Evolutionary conservation across 495 filamentous ascomycete species (phyloP), one percentile per base, ranked within the genome.

Genomic region (Aspergillus nidulans): DNA sequence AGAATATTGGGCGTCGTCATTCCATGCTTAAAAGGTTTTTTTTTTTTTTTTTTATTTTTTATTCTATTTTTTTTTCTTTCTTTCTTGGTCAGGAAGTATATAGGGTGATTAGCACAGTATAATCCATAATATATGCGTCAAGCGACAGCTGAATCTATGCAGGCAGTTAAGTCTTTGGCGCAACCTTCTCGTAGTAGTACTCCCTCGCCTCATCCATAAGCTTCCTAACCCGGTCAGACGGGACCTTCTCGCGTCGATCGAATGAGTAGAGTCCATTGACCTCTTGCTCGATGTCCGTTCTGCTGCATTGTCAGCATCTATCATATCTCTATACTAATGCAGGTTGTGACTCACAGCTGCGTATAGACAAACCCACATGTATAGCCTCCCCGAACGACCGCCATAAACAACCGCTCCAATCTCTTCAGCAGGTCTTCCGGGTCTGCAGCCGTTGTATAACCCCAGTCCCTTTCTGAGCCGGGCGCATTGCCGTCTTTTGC

Each of bases 211-310:
- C 60, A 60, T 74, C 71, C 68, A 74, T 69, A n/a, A 74, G 66
- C 15, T 58, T 63, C 54, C 63, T 71, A 7, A 74, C 61, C 34
- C 58, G 62, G 3, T 46, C 63, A 9, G 64, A 54, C 0, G 71
- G 66, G 1, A 72, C 69, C 49, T 74, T 72, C 18, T 66, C 69
- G 32, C 64, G 58, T 0, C 71, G 69, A 45, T 74, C 65, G 28
- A 65, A 69, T 3, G 69, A 63, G 45, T 71, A 74, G 4, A 72
- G 34, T 2, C 71, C 71, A 43, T 74, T 74, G 3, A 74, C 71
- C 40, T 74, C 71, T 52, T 74, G 69, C 39, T 72, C 71, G 18
- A 74, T 68, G 56, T 74, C 71, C 49, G 63, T 68, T 15, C 69
- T 74, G 24, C 26, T 4, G 1, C 20, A 5, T 16, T 5, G 24